phyloP scores from a whole-genome alignment of 1,284 basidiomycete genomes.

The Sanghuangporus sanghuang region DNA sequence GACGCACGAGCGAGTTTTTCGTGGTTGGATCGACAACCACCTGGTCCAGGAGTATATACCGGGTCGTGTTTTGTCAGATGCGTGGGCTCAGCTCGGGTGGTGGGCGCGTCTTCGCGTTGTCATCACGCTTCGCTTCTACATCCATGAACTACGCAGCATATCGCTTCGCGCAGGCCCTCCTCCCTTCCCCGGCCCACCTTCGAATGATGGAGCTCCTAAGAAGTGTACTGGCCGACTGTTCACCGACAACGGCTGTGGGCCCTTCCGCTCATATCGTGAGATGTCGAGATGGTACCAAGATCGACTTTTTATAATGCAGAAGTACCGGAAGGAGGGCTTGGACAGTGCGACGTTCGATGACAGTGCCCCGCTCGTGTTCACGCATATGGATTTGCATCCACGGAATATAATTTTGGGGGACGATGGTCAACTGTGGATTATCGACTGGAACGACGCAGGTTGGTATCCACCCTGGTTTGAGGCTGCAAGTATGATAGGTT shows the following conservation, averaged over 20 bases:
- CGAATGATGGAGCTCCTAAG: too few relatives aligned
- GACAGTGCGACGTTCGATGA: constrained; percentile 21
- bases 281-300: neutral
- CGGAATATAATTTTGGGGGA: constrained; percentile 26
- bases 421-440: constrained; percentile 26
- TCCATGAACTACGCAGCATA: neutral
- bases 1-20: neutral
- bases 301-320: neutral
- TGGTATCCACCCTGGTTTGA: constrained; percentile 30
- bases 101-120: neutral
- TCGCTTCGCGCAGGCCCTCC: neutral
- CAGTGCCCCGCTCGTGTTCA: constrained; percentile 26
- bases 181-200: neutral
- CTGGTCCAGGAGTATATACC: neutral
- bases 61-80: neutral
- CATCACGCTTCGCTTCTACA: neutral
- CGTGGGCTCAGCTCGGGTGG: neutral
- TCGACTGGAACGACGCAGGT: constrained; percentile 28
- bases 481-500: neutral
- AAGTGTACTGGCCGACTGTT: neutral
- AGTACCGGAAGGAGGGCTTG: neutral
- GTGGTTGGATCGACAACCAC: neutral
- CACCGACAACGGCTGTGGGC: neutral
- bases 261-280: neutral
- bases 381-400: constrained; percentile 25